Evolutionary conservation across 345 rosid genomes (phyloP), one percentile per base, ranked within the genome.

Genomic region (Kernera saxatilis): DNA sequence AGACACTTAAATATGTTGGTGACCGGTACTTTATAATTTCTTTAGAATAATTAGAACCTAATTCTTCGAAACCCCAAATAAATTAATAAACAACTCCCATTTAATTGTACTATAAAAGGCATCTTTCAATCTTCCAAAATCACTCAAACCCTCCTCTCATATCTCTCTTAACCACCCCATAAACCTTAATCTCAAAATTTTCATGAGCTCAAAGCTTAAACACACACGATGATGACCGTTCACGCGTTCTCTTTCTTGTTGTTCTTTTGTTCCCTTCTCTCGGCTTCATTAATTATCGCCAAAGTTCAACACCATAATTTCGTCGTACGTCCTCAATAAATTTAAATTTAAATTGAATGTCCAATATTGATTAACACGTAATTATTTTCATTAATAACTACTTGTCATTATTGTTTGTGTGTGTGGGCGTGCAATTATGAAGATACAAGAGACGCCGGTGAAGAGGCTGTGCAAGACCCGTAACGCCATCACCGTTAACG

Each of bases 401-500:
- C 29, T 8, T 60, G 21, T 33, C n/a, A 17, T 62, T 26, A 53
- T 13, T 17, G 23, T 32, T 37, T 61, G 13, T 10, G 25, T 27
- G 9, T 46, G 59, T 56, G 53, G 14, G 18, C 19, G 5, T 36
- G 21, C 44, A n/a, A 72, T 49, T 8, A 26, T 56, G 59, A 71
- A 93, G 96, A 64, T 93, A 53, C 97, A 91, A 83, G 88, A 82
- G 69, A 84, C 97, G 23, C 78, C 78, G 72, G 96, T 93, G 85
- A 87, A 89, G 87, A 93, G 97, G 89, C 88, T 93, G 80, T 93
- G 98, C 85, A 87, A 73, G 21, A 91, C 93, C 36, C 94, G 85
- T 68, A 81, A 80, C 23, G 39, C 73, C 19, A 89, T 93, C 70
- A 93, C 98, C 11, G 97, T 93, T 0, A 93, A 93, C 64, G 98